phyloP scores from a whole-genome alignment of 2,329 filamentous ascomycete genomes.

The Cercospora beticola region DNA sequence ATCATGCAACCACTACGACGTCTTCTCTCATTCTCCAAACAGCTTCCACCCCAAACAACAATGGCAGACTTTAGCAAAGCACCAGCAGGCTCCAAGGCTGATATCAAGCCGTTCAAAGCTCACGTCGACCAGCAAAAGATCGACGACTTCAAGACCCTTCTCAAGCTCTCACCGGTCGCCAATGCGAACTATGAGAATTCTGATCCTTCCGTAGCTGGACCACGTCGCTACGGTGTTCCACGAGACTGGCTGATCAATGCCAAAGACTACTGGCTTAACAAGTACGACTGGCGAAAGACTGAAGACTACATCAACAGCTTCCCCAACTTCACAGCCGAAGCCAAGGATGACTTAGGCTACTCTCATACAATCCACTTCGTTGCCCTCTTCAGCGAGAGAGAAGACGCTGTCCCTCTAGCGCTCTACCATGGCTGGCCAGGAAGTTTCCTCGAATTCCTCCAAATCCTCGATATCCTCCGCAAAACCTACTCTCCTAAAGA shows the following conservation, averaged over 20 bases:
- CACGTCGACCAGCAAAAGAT: constrained; percentile 47
- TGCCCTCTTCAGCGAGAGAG: constrained; percentile 54
- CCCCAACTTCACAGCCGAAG: constrained; percentile 26
- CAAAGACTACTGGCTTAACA: constrained; percentile 39
- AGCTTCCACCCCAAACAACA: constrained; percentile 11
- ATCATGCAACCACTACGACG: constrained; percentile 22
- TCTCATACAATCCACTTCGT: constrained; percentile 53
- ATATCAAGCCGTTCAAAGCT: constrained; percentile 46
- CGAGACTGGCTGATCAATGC: constrained; percentile 49
- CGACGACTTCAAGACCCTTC: constrained; percentile 48
- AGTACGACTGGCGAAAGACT: constrained; percentile 40
- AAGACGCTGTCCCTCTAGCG: constrained; percentile 40
- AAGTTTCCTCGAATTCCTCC: constrained; percentile 39
- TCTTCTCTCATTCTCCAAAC: constrained; percentile 21
- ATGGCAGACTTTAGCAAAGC: constrained; percentile 31
- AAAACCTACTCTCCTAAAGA: constrained; percentile 49
- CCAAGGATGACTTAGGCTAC: constrained; percentile 36
- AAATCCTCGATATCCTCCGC: constrained; percentile 36
- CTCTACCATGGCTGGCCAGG: constrained; percentile 43
- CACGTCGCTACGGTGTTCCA: constrained; percentile 46
- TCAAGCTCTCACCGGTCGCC: constrained; percentile 51
- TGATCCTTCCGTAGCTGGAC: constrained; percentile 17
- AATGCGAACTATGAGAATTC: constrained; percentile 52
- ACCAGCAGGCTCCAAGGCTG: constrained; percentile 40
- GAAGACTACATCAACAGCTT: constrained; percentile 28